Conservation (phyloP, 352 stramenopile species). For the Pythium sukuiense region DNA sequence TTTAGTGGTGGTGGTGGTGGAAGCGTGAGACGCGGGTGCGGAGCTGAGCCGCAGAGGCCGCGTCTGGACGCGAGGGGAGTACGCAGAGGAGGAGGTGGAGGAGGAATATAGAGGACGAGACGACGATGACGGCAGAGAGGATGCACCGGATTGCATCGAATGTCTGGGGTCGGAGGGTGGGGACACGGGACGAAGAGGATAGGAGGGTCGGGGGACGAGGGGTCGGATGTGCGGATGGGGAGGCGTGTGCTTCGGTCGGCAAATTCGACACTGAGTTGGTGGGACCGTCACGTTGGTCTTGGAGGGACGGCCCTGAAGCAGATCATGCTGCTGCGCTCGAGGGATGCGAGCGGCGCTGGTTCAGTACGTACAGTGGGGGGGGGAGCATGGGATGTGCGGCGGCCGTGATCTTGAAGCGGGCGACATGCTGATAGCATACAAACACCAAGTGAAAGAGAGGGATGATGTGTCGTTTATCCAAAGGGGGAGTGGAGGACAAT, state of each 20-base stretch:
- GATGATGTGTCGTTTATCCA: not conserved
- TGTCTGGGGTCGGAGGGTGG: not conserved
- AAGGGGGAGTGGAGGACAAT: not conserved
- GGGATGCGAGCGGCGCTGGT: not conserved
- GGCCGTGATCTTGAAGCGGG: not conserved
- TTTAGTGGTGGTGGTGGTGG: not conserved
- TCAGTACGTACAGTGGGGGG: not conserved
- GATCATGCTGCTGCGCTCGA: not conserved
- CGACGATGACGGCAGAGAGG: not conserved
- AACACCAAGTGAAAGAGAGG: not conserved
- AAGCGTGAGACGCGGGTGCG: not conserved
- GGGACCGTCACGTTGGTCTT: constrained; percentile 1
- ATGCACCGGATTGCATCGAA: constrained; percentile 5
- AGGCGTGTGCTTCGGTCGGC: constrained; percentile 3
- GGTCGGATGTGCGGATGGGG: not conserved
- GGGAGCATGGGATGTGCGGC: not conserved
- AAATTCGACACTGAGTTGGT: constrained; percentile 26
- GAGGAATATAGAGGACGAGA: constrained; percentile 1
- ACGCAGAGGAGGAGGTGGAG: constrained; percentile 1
- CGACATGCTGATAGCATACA: not conserved
- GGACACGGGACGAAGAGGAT: not conserved
- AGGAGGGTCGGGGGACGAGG: not conserved
- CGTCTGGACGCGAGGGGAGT: constrained; percentile 1
- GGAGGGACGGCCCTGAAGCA: not conserved
- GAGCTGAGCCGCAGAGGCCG: constrained; percentile 9